Base-by-base conservation (phyloP, 2,329 filamentous ascomycete species). In the Aschersonia sp. region DNA sequence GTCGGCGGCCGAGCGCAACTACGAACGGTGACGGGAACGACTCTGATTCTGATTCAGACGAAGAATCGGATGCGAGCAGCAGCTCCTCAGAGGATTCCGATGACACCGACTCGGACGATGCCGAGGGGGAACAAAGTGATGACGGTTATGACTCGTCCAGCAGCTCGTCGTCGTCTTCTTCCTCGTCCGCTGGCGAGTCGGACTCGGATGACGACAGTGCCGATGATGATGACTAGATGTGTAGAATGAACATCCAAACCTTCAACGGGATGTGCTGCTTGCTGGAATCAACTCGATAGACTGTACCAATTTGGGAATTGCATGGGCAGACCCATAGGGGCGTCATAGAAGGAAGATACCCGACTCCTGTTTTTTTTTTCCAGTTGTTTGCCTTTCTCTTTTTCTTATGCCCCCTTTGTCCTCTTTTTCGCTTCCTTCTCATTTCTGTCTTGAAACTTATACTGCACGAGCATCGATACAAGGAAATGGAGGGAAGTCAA, bases 131-230 rank as follows among this genome's bases (percentile, higher is more conserved):
- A 6, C 45, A 46, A 30, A 49, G 50, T 28, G 50, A 47, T 12
- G 50, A 53, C 6, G 57, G 53, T 3, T 48, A 59, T 28, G 62
- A 64, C 32, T 62, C 66, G 30, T 68, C 66, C 4, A 69, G 66
- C 53, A 68, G 64, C 56, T 67, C 64, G 5, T 71, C 67, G 0
- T 69, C 68, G 1, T 64, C 65, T 0, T 70, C 64, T 0, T 65
- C 62, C 20, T 60, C 62, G 0, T 66, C 63, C 2, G 62, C 59
- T 5, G 62, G 62, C 28, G 59, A 63, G 5, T 54, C 60, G 1
- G 61, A 61, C 45, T 62, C 62, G n/a, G 61, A 65, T 32, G 60
- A 61, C 9, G 52, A 53, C 12, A 45, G 47, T 12, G 46, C 47
- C 30, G 50, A 49, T 35, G 41, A 49, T 10, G 45, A 44, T 29